Conservation (phyloP, 2,329 filamentous ascomycete genomes). For the Ophiostoma populinum region DNA sequence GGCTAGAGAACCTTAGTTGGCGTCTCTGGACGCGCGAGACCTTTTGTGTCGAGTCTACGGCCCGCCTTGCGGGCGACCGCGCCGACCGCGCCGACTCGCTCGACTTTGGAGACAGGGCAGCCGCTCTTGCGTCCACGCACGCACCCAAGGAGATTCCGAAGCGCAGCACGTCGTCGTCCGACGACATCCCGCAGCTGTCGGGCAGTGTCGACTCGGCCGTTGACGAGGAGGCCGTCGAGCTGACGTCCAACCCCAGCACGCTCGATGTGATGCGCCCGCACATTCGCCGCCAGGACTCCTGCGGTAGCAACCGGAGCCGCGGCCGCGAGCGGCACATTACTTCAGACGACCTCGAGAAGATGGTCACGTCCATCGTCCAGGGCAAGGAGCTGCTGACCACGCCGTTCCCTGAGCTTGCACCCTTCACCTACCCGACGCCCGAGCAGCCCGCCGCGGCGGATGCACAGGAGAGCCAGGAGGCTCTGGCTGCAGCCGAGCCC, state of each 20-base stretch:
- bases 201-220: constrained; percentile 59
- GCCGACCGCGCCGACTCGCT: constrained; percentile 2
- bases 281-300: constrained; percentile 55
- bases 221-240: constrained; percentile 49
- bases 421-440: not conserved
- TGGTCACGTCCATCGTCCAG: constrained; percentile 85
- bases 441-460: not conserved
- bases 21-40: constrained; percentile 87
- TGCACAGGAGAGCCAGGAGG: too few species aligned
- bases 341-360: constrained; percentile 82
- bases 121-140: constrained; percentile 23
- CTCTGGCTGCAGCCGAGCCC: too few species aligned
- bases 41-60: constrained; percentile 59
- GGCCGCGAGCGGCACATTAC: constrained; percentile 76
- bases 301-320: constrained; percentile 50
- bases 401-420: constrained; percentile 27
- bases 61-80: not conserved
- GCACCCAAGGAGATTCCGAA: constrained; percentile 31
- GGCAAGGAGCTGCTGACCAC: constrained; percentile 53
- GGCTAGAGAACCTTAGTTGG: constrained; percentile 93
- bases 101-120: constrained; percentile 24
- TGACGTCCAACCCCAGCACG: constrained; percentile 34
- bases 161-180: constrained; percentile 17
- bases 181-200: constrained; percentile 55
- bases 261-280: constrained; percentile 47